These are phyloP conservation scores for Rutstroemia sydowiana DNA, from an alignment of 2,329 filamentous ascomycete species.

Conservation along the genomic window DNA sequence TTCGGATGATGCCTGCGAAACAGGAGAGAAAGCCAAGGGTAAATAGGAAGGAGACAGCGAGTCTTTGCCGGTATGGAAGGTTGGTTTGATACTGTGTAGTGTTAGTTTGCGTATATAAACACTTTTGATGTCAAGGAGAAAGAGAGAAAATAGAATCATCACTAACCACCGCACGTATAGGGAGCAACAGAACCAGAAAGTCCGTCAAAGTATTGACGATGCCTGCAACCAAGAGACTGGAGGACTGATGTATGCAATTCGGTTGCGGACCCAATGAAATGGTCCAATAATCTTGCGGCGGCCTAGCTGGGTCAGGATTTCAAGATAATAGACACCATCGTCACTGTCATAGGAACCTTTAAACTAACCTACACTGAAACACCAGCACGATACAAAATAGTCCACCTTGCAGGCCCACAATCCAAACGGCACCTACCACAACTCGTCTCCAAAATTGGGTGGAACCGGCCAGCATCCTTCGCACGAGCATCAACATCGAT, in stretches of 20 bases:
- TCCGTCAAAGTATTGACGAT: constrained; percentile 55
- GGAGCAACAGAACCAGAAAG: constrained; percentile 45
- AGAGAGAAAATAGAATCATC: neutral
- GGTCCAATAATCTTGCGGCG: constrained; percentile 35
- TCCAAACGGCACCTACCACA: constrained; percentile 13
- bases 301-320: constrained; percentile 19
- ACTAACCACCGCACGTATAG: constrained; percentile 32
- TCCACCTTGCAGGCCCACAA: constrained; percentile 19
- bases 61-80: constrained; percentile 40
- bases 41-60: constrained; percentile 41
- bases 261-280: constrained; percentile 27
- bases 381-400: constrained; percentile 22
- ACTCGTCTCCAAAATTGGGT: constrained; percentile 22
- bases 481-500: constrained; percentile 31
- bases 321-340: neutral
- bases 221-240: constrained; percentile 46
- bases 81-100: constrained; percentile 35
- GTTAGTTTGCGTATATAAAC: neutral
- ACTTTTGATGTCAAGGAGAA: neutral
- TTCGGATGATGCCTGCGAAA: constrained; percentile 33
- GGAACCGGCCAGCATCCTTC: constrained; percentile 19
- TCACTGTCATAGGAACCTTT: neutral
- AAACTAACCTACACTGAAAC: constrained; percentile 23
- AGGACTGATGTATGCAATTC: constrained; percentile 42
- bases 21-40: constrained; percentile 42